Base-by-base conservation (phyloP, 306 rosid genomes). In the Quercus suber region DNA sequence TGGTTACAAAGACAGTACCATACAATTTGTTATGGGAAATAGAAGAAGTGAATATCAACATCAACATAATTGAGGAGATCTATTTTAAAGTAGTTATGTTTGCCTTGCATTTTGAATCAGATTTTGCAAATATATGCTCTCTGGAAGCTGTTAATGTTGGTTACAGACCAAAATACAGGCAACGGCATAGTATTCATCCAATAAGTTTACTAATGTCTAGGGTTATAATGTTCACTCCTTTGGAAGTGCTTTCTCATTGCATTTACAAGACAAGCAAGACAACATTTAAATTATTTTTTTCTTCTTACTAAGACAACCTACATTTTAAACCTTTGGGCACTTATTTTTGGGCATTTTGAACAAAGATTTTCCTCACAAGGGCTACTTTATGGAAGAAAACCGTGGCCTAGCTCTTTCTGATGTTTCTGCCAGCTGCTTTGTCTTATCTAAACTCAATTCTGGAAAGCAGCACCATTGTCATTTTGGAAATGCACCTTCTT, bases 301-400 rank as follows among this genome's bases (percentile, higher is more conserved):
- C 76, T 84, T 73, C 97, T 94, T 79, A 85, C 75, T 76, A 86
- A 91, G 82, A 71, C 83, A 83, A 88, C 77, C 31, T 91, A 78
- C 99, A 94, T 88, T 84, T 86, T 87, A 90, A 19, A 52, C 82
- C 73, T 91, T 89, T 85, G 97, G 99, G 72, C 84, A 85, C 84
- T 76, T 87, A 59, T 84, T 92, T 81, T 75, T 81, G 79, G 87
- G 75, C 64, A 43, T 84, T 45, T 73, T 86, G 81, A 82, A 80
- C 78, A 82, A 80, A 80, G 79, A 69, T 86, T 74, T 75, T 55
- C 71, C 76, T 75, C 78, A 74, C 71, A 81, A 77, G 77, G 73
- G 76, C 76, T 74, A 67, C 69, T 30, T 18, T 73, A 69, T 12
- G 52, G 90, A 80, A 73, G 83, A 83, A 52, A 53, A 76, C 81